These are phyloP conservation scores for Coemansia linderi DNA, from an alignment of 371 early-diverging fungal species.

Conservation along the genomic window DNA sequence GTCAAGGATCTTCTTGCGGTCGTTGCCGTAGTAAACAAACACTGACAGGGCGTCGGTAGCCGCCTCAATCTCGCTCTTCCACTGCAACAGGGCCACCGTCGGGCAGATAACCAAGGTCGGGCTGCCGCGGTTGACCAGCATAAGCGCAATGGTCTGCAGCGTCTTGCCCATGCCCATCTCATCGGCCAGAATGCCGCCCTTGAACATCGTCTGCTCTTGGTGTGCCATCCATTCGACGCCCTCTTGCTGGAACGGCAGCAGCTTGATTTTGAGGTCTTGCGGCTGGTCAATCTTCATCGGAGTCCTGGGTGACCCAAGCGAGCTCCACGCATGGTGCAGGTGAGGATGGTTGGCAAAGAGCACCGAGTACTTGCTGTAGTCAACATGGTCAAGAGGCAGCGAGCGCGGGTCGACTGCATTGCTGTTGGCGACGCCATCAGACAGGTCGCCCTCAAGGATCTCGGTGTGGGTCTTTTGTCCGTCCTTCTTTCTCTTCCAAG, in stretches of 20 bases:
- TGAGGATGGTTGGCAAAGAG: conserved; percentile 43
- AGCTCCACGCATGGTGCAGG: conserved; percentile 37
- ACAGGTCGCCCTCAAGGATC: conserved; percentile 30
- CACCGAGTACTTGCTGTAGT: conserved; percentile 31
- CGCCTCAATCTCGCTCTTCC: conserved; percentile 78
- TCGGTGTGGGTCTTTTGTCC: conserved; percentile 24
- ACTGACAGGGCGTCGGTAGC: conserved; percentile 72
- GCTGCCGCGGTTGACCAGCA: conserved; percentile 64
- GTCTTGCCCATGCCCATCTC: conserved; percentile 99
- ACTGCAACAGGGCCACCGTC: conserved; percentile 88
- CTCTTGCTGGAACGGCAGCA: conserved; percentile 88
- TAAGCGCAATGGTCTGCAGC: conserved; percentile 89
- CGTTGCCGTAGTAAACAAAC: conserved; percentile 71
- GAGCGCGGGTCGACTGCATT: conserved; percentile 11
- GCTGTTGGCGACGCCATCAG: background rate
- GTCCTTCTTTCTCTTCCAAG: conserved; percentile 8
- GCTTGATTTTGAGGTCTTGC: conserved; percentile 65
- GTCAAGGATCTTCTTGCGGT: conserved; percentile 48
- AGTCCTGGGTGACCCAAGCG: conserved; percentile 7
- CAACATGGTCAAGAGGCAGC: conserved; percentile 29
- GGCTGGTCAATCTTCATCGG: conserved; percentile 64
- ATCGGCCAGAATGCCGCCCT: conserved; percentile 86
- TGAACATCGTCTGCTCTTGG: conserved; percentile 72
- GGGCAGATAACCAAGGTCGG: conserved; percentile 90
- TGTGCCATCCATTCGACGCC: conserved; percentile 82